Conservation (phyloP, 352 stramenopile species). For the Phytophthora pluvialis region DNA sequence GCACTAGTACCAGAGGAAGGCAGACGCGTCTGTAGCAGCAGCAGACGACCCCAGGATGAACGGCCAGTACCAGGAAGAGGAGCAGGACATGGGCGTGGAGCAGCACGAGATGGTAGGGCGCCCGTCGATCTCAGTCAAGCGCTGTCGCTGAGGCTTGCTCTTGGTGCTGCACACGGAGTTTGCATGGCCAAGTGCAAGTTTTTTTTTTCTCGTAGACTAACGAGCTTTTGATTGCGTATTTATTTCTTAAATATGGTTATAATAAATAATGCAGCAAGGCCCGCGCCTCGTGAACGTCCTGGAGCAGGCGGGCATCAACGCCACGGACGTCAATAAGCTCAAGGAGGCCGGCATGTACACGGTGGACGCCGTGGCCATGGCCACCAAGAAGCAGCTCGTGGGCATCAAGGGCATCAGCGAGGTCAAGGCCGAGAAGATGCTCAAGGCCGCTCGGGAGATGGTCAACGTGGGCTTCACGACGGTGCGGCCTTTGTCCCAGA, state of each 20-base stretch:
- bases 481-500: slow-evolving; percentile 49
- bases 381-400: slow-evolving; percentile 97
- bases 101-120: slow-evolving; percentile 51
- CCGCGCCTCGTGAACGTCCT: slow-evolving; percentile 90
- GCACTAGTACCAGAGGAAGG: neutral
- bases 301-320: slow-evolving; percentile 97
- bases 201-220: neutral
- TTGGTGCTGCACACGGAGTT: slow-evolving; percentile 12
- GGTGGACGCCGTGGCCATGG: slow-evolving; percentile 97
- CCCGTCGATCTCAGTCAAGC: neutral
- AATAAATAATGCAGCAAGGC: slow-evolving; percentile 52
- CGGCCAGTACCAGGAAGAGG: slow-evolving; percentile 56
- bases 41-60: slow-evolving; percentile 16
- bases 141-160: neutral
- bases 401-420: slow-evolving; percentile 99
- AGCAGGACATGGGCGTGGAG: slow-evolving; percentile 43
- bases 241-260: slow-evolving; percentile 15
- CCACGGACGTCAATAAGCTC: slow-evolving; percentile 98
- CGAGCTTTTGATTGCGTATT: slow-evolving; percentile 2
- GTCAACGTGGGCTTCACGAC: slow-evolving; percentile 99
- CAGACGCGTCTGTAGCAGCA: neutral
- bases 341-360: slow-evolving; percentile 98
- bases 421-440: slow-evolving; percentile 98
- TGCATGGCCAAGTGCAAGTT: slow-evolving; percentile 36
- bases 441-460: slow-evolving; percentile 97